Conservation (phyloP, 805 yeast species). For the Candida chilensis region DNA sequence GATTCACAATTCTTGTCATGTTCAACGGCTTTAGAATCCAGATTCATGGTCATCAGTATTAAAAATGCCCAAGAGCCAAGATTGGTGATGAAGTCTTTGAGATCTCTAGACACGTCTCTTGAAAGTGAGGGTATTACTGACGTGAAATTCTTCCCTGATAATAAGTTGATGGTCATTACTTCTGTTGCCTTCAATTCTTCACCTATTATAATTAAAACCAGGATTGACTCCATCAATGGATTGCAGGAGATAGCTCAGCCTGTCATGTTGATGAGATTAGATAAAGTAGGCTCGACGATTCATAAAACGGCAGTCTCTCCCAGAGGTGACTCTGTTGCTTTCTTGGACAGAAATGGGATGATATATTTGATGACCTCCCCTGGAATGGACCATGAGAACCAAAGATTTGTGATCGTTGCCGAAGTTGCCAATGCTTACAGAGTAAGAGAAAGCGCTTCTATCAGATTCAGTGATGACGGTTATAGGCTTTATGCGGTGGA, state of each 20-base stretch:
- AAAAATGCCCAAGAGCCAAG: constrained; percentile 56
- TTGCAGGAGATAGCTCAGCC: constrained; percentile 47
- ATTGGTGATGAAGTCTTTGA: constrained; percentile 56
- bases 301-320: constrained; percentile 75
- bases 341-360: constrained; percentile 69
- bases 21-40: constrained; percentile 67
- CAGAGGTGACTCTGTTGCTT: constrained; percentile 78
- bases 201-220: constrained; percentile 60
- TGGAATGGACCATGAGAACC: constrained; percentile 43
- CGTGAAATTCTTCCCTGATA: constrained; percentile 62
- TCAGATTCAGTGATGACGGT: constrained; percentile 73
- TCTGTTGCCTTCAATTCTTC: constrained; percentile 57
- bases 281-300: constrained; percentile 74
- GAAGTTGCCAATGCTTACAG: constrained; percentile 73
- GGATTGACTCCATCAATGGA: constrained; percentile 34
- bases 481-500: constrained; percentile 71
- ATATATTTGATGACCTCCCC: constrained; percentile 64
- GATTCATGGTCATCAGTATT: constrained; percentile 70
- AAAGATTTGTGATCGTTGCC: constrained; percentile 59
- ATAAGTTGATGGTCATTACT: constrained; percentile 40
- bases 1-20: constrained; percentile 67
- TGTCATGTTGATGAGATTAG: constrained; percentile 49
- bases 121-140: constrained; percentile 90
- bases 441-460: constrained; percentile 67
- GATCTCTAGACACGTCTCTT: constrained; percentile 53